phyloP scores from a whole-genome alignment of 305 asterid genomes.

The Fraxinus velutina region DNA sequence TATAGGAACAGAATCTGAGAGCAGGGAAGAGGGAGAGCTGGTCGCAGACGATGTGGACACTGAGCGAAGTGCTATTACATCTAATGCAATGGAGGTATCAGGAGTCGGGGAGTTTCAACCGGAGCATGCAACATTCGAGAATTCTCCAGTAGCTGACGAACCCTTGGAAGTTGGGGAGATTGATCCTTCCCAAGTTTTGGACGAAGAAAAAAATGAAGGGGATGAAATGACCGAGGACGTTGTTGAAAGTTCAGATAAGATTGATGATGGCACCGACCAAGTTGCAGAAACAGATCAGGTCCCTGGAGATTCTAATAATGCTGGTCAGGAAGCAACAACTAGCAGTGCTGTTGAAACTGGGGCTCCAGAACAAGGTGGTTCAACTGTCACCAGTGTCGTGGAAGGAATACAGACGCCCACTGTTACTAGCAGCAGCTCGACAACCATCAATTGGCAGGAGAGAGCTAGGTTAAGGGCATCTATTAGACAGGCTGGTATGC shows the following conservation, averaged over 20 bases:
- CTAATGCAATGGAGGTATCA: constrained; percentile 38
- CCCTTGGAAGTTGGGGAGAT: constrained; percentile 56
- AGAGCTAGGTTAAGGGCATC: constrained; percentile 59
- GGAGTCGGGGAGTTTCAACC: constrained; percentile 46
- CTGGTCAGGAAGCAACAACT: constrained; percentile 36
- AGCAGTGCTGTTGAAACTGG: constrained; percentile 36
- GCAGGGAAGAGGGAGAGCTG: constrained; percentile 83
- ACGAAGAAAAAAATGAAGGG: constrained; percentile 50
- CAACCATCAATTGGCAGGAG: constrained; percentile 63
- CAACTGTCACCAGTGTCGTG: constrained; percentile 26
- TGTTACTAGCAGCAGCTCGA: constrained; percentile 39
- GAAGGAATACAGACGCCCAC: constrained; percentile 54
- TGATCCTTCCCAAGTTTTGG: constrained; percentile 43
- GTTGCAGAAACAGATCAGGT: constrained; percentile 34
- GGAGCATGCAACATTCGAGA: constrained; percentile 38
- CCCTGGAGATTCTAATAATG: constrained; percentile 28
- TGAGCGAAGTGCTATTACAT: constrained; percentile 46
- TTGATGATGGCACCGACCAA: constrained; percentile 25
- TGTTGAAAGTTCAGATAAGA: constrained; percentile 39
- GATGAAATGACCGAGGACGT: constrained; percentile 33
- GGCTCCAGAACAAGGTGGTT: constrained; percentile 44
- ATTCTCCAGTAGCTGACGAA: constrained; percentile 38
- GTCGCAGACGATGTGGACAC: constrained; percentile 45
- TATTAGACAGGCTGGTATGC: constrained; percentile 51
- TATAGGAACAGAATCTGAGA: constrained; percentile 47